phyloP scores from a whole-genome alignment of 805 yeast genomes.

The Blastobotrys americana region DNA sequence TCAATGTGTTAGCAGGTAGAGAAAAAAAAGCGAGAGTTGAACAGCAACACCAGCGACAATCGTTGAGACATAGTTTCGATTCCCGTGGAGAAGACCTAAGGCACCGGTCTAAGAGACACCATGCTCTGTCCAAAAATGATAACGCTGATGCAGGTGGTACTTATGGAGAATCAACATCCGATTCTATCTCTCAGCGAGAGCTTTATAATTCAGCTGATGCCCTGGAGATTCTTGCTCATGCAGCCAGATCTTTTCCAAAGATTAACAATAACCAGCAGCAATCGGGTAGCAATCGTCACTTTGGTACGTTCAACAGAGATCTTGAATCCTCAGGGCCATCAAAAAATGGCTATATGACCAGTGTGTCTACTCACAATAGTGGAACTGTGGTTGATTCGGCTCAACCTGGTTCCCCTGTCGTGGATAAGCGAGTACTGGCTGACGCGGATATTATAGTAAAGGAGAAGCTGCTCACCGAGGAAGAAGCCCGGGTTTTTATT shows the following conservation, averaged over 20 bases:
- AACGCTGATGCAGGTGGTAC: too few relatives aligned
- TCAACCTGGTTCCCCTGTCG: background rate
- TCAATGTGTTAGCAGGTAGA: slow-evolving; percentile 31
- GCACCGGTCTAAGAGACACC: too few relatives aligned
- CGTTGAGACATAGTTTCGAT: too few relatives aligned
- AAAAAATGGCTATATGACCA: slow-evolving; percentile 2
- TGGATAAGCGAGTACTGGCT: slow-evolving; percentile 28
- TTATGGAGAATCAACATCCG: too few relatives aligned
- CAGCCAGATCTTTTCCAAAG: slow-evolving; percentile 32
- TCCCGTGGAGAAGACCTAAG: too few relatives aligned
- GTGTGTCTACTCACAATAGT: background rate
- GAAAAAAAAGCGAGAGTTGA: background rate
- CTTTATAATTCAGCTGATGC: slow-evolving; percentile 35
- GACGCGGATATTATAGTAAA: slow-evolving; percentile 55
- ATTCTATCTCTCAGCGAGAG: slow-evolving; percentile 21
- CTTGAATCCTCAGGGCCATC: background rate
- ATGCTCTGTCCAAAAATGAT: too few relatives aligned
- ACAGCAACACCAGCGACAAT: slow-evolving; percentile 1
- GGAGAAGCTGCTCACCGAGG: slow-evolving; percentile 50
- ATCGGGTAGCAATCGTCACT: background rate
- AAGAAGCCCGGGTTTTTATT: slow-evolving; percentile 27
- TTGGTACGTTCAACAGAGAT: slow-evolving; percentile 1
- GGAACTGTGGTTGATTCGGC: background rate
- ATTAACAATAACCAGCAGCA: slow-evolving; percentile 15
- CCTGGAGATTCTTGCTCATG: slow-evolving; percentile 33